These are phyloP conservation scores for Lactarius trivialis DNA, from an alignment of 768 basidiomycete species.

Conservation along the genomic window DNA sequence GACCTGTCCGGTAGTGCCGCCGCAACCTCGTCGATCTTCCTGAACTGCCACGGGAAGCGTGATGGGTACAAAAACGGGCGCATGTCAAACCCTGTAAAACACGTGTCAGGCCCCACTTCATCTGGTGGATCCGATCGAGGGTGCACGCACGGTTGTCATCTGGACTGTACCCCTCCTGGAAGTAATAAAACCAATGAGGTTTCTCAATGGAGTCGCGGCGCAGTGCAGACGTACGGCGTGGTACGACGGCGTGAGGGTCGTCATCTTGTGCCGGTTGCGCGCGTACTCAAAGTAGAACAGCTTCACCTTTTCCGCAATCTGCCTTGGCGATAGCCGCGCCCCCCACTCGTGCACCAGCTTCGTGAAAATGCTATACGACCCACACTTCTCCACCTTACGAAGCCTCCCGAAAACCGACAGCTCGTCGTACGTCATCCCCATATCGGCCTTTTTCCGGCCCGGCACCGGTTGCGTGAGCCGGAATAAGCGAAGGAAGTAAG, in stretches of 20 bases:
- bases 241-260: conserved; percentile 87
- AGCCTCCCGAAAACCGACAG: conserved; percentile 89
- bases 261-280: conserved; percentile 98
- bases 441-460: conserved; percentile 60
- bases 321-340: conserved; percentile 61
- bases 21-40: conserved; percentile 86
- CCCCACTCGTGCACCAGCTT: conserved; percentile 96
- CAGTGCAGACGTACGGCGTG: conserved; percentile 63
- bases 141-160: conserved; percentile 86
- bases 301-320: conserved; percentile 98
- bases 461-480: conserved; percentile 1
- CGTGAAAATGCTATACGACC: conserved; percentile 95
- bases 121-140: background rate
- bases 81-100: conserved; percentile 76
- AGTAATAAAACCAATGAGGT: background rate
- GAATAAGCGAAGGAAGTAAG: background rate
- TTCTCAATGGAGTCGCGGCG: conserved; percentile 3
- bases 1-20: conserved; percentile 70
- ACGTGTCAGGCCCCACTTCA: conserved; percentile 16
- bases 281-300: conserved; percentile 96
- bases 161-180: conserved; percentile 89
- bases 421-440: conserved; percentile 99
- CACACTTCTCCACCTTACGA: conserved; percentile 94
- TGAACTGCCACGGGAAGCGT: conserved; percentile 95
- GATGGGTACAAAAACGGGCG: conserved; percentile 96